Conservation (phyloP, 1,139 yeast species). For the Magnusiomyces suaveolens region DNA sequence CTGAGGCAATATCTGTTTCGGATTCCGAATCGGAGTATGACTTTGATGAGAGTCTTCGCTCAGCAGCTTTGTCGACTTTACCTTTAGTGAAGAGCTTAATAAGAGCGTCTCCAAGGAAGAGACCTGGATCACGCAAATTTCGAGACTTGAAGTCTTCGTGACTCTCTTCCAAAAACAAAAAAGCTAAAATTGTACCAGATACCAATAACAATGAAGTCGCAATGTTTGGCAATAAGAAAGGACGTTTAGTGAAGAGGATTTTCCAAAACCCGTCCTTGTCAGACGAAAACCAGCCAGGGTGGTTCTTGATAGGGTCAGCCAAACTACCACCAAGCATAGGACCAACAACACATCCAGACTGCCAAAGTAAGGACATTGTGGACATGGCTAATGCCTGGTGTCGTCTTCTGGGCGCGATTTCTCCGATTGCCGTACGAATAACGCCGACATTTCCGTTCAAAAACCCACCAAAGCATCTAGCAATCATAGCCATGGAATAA, state of each 20-base stretch:
- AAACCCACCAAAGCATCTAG: conserved; percentile 47
- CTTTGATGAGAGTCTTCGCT: neutral
- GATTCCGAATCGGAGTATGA: neutral
- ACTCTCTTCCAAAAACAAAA: conserved; percentile 54
- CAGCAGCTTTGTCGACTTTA: neutral
- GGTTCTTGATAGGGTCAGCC: conserved; percentile 31
- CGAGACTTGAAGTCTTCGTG: conserved; percentile 32
- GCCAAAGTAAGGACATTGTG: conserved; percentile 51
- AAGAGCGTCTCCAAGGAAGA: conserved; percentile 45
- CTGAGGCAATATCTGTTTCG: neutral
- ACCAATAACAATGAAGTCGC: conserved; percentile 40
- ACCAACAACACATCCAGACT: conserved; percentile 48
- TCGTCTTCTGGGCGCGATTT: conserved; percentile 43
- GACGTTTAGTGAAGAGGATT: conserved; percentile 37
- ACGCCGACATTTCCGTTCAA: conserved; percentile 57
- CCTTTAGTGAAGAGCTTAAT: conserved; percentile 30
- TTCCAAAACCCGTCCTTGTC: conserved; percentile 5
- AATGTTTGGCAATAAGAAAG: conserved; percentile 53
- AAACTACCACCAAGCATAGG: conserved; percentile 46
- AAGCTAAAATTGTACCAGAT: conserved; percentile 29
- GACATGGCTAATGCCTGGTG: conserved; percentile 57
- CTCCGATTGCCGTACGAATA: conserved; percentile 51
- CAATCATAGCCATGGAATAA: conserved; percentile 43
- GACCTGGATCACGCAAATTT: conserved; percentile 40
- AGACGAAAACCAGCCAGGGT: conserved; percentile 26